Evolutionary conservation across 2,329 filamentous ascomycete genomes (phyloP), one percentile per base, ranked within the genome.

Genomic region (Lecanicillium sp.): DNA sequence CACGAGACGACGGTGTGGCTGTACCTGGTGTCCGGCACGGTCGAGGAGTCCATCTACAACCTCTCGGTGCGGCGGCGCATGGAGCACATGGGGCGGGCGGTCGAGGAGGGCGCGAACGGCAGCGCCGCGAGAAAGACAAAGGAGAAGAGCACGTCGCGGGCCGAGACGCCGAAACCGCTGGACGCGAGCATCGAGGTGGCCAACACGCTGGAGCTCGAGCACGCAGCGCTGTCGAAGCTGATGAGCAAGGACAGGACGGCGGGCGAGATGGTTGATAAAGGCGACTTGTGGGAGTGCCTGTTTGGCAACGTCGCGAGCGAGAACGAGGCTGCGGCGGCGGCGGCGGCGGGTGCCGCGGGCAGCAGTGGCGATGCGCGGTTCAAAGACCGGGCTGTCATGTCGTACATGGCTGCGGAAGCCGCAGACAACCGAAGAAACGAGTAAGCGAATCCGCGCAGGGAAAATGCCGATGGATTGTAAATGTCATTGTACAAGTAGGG

Each of bases 1-100:
- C 82, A 87, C 44, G 78, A 87, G 55, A 98, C 93, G 0, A 95
- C 88, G 0, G 90, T 97, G 1, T 97, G 90, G 86, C 85, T 96
- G 65, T 97, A 97, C 62, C 76, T 97, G 2, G 79, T 96, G n/a
- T 81, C 85, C 14, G 87, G 86, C 44, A 95, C 91, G 0, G 88
- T 97, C 0, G 93, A 98, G 61, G 86, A 95, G 67, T 86, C 86
- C 2, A 94, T 97, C 53, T 90, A 97, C 67, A 81, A 90, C 51
- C 78, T 96, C 27, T 93, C 88, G 0, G 88, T 95, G 2, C 74
- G 77, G 51, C 77, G 90, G 23, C 82, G 91, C 3, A 70, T 95
- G 56, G 81, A 84, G 48, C 89, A 96, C 60, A 85, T 96, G 62
- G 75, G 74, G 2, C 70, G 64, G 39, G 17, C 43, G 5, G 30